Evolutionary conservation across 192 early-diverging fungal species (phyloP).

Genomic region (Coemansia interrupta): DNA sequence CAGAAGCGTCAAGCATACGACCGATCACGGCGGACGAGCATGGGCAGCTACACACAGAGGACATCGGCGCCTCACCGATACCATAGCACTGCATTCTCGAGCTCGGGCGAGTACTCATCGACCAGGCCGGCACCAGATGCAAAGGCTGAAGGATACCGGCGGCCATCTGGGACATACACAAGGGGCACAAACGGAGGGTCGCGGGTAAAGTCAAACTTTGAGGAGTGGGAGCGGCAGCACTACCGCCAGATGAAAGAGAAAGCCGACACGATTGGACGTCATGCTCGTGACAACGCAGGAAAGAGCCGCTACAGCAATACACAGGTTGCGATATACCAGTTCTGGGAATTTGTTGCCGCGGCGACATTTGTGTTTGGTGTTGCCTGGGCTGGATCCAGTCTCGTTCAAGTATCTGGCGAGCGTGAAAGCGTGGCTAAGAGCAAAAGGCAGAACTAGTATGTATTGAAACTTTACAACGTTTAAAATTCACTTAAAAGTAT

Average conservation of each 20-base stretch:
- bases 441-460: background rate
- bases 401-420: slow-evolving; percentile 4
- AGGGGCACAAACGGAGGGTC: slow-evolving; percentile 1
- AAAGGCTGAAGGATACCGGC: slow-evolving; percentile 10
- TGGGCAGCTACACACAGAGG: background rate
- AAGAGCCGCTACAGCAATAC: slow-evolving; percentile 23
- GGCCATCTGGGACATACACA: slow-evolving; percentile 29
- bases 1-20: slow-evolving; percentile 76
- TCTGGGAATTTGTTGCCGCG: slow-evolving; percentile 28
- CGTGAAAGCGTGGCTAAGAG: slow-evolving; percentile 1
- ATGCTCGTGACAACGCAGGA: slow-evolving; percentile 12
- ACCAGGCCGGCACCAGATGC: slow-evolving; percentile 10
- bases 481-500: background rate
- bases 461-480: background rate
- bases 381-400: slow-evolving; percentile 24
- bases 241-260: slow-evolving; percentile 33
- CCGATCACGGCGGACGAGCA: slow-evolving; percentile 44
- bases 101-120: slow-evolving; percentile 41
- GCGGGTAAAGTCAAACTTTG: slow-evolving; percentile 34
- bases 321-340: slow-evolving; percentile 34
- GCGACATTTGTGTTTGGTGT: slow-evolving; percentile 36
- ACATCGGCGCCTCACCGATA: slow-evolving; percentile 12
- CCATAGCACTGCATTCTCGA: slow-evolving; percentile 41
- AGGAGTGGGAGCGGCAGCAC: slow-evolving; percentile 52
- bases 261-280: slow-evolving; percentile 22